Conservation (phyloP, 176 grass and related monocot species). For the Raddia guianensis region DNA sequence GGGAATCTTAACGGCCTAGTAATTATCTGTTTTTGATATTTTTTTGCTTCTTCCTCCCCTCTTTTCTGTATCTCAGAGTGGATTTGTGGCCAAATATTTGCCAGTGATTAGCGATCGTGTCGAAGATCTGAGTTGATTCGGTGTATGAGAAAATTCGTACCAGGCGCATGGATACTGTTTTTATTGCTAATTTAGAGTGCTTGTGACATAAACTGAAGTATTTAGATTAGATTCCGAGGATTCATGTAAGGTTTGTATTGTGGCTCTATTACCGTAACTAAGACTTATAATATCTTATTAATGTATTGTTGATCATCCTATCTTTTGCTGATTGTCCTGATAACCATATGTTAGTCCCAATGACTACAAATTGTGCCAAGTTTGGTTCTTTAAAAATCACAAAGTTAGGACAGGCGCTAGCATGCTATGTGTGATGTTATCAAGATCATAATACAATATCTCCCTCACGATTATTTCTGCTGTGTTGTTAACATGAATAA, state of each 20-base stretch:
- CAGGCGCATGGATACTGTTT: neutral
- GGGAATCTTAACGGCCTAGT: neutral
- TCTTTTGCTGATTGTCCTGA: neutral
- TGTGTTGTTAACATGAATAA: conserved; percentile 1
- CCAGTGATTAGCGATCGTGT: neutral
- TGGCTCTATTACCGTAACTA: neutral
- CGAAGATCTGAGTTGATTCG: conserved; percentile 39
- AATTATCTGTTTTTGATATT: neutral
- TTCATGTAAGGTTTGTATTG: neutral
- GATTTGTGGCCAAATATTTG: conserved; percentile 21
- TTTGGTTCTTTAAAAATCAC: neutral
- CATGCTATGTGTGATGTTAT: neutral
- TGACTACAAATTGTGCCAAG: neutral
- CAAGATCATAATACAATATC: neutral
- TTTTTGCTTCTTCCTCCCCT: neutral
- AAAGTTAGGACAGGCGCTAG: neutral
- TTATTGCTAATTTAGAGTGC: neutral
- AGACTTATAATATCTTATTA: neutral
- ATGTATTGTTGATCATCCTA: conserved; percentile 1
- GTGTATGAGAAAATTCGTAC: neutral
- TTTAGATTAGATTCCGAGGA: conserved; percentile 8
- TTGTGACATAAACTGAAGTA: conserved; percentile 17
- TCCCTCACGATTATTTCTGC: neutral
- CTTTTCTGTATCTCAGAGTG: conserved; percentile 3
- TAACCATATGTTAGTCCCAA: conserved; percentile 11